phyloP scores from a whole-genome alignment of 2,329 filamentous ascomycete genomes.

The Trichophyton simii region DNA sequence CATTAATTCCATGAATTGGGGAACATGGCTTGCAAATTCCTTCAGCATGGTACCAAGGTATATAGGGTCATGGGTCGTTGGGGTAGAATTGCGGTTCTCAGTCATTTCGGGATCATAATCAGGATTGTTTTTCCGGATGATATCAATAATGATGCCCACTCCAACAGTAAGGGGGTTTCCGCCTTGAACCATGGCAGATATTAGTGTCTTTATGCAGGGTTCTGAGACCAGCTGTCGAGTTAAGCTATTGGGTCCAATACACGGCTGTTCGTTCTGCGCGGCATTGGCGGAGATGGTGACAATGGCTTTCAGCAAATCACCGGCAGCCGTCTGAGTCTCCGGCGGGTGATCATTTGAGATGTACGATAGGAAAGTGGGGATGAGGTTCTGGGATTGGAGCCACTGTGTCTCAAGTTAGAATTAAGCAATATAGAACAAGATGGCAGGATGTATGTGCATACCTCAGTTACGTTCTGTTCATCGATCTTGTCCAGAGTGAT shows the following conservation, averaged over 20 bases:
- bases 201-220: conserved; percentile 69
- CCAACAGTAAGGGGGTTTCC: conserved; percentile 92
- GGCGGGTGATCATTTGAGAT: conserved; percentile 73
- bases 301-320: conserved; percentile 95
- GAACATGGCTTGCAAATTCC: conserved; percentile 79
- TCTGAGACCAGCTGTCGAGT: conserved; percentile 88
- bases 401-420: conserved; percentile 44
- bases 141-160: conserved; percentile 94
- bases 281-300: conserved; percentile 98
- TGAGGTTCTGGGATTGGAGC: conserved; percentile 79
- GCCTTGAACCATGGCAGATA: conserved; percentile 80
- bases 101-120: conserved; percentile 93
- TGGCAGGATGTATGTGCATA: conserved; percentile 32
- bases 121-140: conserved; percentile 98
- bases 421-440: neutral
- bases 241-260: conserved; percentile 92
- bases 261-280: conserved; percentile 96
- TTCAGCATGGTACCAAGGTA: conserved; percentile 84
- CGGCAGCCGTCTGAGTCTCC: conserved; percentile 88
- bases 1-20: conserved; percentile 85
- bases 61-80: conserved; percentile 81
- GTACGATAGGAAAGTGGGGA: conserved; percentile 76
- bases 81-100: conserved; percentile 62
- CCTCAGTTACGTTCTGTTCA: conserved; percentile 86
- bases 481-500: conserved; percentile 91